A percentile compares a stretch with the other conserved stretches of the same genome.
Conservation (phyloP, 2,329 filamentous ascomycete genomes). For the Fusarium solani-melongenae region DNA sequence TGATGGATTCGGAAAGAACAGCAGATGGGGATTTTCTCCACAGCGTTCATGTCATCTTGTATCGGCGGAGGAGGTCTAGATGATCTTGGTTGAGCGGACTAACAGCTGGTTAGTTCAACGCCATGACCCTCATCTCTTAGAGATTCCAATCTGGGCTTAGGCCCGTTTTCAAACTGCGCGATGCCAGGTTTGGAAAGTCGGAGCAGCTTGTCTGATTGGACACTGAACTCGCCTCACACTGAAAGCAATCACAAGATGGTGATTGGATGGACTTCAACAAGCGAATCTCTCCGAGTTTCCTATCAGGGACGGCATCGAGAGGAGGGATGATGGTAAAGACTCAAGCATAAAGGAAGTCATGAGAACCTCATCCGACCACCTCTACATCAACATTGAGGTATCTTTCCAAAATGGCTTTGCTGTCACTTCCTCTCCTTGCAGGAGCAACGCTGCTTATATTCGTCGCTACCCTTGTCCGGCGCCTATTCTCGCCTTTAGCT, state of each 20-base stretch:
- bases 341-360: background rate
- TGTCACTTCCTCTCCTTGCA: background rate
- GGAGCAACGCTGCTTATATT: background rate
- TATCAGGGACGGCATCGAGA: background rate
- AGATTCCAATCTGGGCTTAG: conserved; percentile 23
- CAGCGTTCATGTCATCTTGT: background rate
- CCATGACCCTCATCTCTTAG: conserved; percentile 22
- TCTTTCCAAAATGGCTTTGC: background rate
- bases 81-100: too few species aligned
- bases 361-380: background rate
- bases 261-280: background rate
- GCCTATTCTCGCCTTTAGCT: conserved; percentile 13
- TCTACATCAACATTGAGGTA: background rate
- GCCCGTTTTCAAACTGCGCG: background rate
- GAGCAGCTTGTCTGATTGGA: conserved; percentile 5
- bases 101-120: background rate
- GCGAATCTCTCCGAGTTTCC: conserved; percentile 17
- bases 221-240: background rate
- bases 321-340: background rate
- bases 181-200: background rate
- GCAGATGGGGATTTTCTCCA: background rate
- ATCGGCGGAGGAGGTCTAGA: background rate
- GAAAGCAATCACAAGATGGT: background rate
- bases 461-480: background rate
- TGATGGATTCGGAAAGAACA: background rate